These are phyloP conservation scores for Solanum okadae DNA, from an alignment of 257 asterid species.

Conservation along the genomic window DNA sequence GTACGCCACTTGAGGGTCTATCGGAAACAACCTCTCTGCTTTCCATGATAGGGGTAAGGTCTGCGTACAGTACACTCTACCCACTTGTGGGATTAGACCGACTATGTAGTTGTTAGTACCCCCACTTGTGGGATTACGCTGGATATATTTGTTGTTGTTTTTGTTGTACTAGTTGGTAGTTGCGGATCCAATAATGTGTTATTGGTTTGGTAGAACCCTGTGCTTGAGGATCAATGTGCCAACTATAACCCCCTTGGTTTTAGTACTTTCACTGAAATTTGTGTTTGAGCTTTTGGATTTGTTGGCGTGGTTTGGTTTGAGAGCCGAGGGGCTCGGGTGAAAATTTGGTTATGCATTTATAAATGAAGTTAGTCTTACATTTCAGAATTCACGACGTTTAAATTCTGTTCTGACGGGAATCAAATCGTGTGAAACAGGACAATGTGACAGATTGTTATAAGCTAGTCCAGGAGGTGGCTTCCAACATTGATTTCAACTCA, in stretches of 20 bases:
- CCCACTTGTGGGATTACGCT: not conserved
- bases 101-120: not conserved
- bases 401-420: not conserved
- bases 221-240: not conserved
- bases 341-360: not conserved
- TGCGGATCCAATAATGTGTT: not conserved
- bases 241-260: not conserved
- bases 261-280: not conserved
- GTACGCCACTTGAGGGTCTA: not conserved
- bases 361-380: not conserved
- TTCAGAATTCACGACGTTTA: not conserved
- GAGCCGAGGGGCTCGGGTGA: not conserved
- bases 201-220: not conserved
- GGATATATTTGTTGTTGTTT: not conserved
- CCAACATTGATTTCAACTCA: slow-evolving; percentile 16
- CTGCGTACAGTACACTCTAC: not conserved
- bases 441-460: slow-evolving; percentile 51
- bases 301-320: not conserved
- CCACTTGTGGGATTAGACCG: not conserved
- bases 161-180: not conserved
- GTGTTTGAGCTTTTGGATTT: not conserved
- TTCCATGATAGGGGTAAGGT: not conserved
- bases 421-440: slow-evolving; percentile 28
- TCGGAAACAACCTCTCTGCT: not conserved
- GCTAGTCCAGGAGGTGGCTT: slow-evolving; percentile 42